These are phyloP conservation scores for Cryptococcus sp. DNA, from an alignment of 1,284 basidiomycete species.

Conservation along the genomic window DNA sequence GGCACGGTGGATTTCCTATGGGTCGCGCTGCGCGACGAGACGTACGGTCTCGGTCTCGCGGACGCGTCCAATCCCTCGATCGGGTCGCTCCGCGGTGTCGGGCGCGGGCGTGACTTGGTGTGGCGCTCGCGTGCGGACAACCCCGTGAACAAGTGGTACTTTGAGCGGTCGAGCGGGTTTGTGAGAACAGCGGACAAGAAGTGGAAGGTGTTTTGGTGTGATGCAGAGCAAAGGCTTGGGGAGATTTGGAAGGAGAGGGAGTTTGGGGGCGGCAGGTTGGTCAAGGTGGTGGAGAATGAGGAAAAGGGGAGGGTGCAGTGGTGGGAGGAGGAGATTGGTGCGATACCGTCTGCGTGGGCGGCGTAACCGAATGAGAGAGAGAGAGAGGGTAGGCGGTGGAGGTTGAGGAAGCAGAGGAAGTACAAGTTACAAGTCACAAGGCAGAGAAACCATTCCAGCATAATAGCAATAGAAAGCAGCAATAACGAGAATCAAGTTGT, in stretches of 20 bases:
- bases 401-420: neutral
- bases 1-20: slow-evolving; percentile 99
- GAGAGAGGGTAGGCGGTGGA: slow-evolving; percentile 5
- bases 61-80: slow-evolving; percentile 90
- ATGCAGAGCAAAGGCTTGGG: slow-evolving; percentile 64
- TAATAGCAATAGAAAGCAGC: neutral
- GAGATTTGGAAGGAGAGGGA: slow-evolving; percentile 39
- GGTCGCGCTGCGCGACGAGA: slow-evolving; percentile 97
- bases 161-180: slow-evolving; percentile 91
- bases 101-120: slow-evolving; percentile 87
- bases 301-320: slow-evolving; percentile 69
- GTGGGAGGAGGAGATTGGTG: slow-evolving; percentile 71
- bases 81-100: slow-evolving; percentile 82
- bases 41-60: slow-evolving; percentile 89
- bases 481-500: neutral
- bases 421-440: neutral
- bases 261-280: slow-evolving; percentile 55
- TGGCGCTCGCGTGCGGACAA: slow-evolving; percentile 93
- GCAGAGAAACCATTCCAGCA: neutral
- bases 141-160: slow-evolving; percentile 99
- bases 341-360: slow-evolving; percentile 76
- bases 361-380: slow-evolving; percentile 4
- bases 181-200: slow-evolving; percentile 55
- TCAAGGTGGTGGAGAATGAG: slow-evolving; percentile 73
- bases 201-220: slow-evolving; percentile 98